Conservation (phyloP, 1,139 yeast species). For the Taphrina deformans region DNA sequence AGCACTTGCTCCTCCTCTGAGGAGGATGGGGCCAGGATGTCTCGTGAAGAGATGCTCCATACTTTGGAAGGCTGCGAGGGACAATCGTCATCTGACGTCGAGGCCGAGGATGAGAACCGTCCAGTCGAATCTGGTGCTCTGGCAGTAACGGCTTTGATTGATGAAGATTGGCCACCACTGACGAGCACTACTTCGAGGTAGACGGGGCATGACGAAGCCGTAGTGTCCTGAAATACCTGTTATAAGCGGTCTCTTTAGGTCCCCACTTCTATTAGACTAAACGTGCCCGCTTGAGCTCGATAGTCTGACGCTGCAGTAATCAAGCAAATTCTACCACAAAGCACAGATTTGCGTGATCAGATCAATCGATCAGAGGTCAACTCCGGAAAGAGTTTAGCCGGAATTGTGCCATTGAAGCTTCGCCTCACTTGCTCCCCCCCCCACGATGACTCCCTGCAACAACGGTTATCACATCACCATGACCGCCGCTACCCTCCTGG, state of each 20-base stretch:
- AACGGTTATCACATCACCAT: background rate
- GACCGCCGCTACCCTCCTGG: background rate
- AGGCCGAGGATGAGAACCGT: background rate
- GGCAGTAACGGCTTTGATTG: background rate
- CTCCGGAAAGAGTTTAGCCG: slow-evolving; percentile 3
- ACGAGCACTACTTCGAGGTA: background rate
- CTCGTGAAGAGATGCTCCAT: slow-evolving; percentile 14
- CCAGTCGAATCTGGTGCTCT: background rate
- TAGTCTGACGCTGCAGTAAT: no score
- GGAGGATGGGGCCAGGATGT: slow-evolving; percentile 9
- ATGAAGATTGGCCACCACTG: slow-evolving; percentile 5
- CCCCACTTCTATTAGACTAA: no score
- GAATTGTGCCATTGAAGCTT: background rate
- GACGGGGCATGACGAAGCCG: background rate
- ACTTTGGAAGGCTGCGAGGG: slow-evolving; percentile 3
- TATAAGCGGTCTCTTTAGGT: no score
- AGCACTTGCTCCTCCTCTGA: background rate
- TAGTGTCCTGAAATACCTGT: no score
- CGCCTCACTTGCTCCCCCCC: slow-evolving; percentile 8
- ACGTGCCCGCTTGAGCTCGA: no score
- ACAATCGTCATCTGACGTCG: background rate
- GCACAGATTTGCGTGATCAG: no score
- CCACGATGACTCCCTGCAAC: background rate
- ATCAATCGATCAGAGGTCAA: no score
- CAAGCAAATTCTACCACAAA: no score